A percentile compares a stretch with the other conserved stretches of the same genome.
These are phyloP conservation scores for Calonectria henricotiae DNA, from an alignment of 2,329 filamentous ascomycete genomes.

Conservation along the genomic window DNA sequence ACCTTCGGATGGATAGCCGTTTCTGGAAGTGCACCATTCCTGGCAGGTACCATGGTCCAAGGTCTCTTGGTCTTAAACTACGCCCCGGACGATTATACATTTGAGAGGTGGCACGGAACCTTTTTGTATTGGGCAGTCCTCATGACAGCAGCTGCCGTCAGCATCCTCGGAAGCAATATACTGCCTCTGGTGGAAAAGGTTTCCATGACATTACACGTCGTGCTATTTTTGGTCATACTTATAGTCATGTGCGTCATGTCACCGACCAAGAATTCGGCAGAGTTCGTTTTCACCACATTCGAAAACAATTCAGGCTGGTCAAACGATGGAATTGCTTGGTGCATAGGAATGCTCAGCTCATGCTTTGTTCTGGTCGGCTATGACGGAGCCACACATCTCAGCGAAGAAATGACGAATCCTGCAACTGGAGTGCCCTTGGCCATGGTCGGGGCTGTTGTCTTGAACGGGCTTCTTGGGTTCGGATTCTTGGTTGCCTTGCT, in stretches of 20 bases:
- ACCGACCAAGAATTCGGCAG: slow-evolving; percentile 35
- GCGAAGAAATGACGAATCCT: slow-evolving; percentile 44
- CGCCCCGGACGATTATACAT: slow-evolving; percentile 37
- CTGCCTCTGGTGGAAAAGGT: slow-evolving; percentile 42
- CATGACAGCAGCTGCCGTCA: slow-evolving; percentile 11
- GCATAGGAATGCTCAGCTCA: slow-evolving; percentile 45
- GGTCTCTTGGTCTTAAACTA: slow-evolving; percentile 43
- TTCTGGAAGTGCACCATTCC: slow-evolving; percentile 41
- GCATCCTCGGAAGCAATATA: slow-evolving; percentile 37
- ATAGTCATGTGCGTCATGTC: slow-evolving; percentile 37
- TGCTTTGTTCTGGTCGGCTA: slow-evolving; percentile 45
- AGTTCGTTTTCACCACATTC: slow-evolving; percentile 39
- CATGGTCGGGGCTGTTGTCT: slow-evolving; percentile 39
- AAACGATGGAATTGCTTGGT: slow-evolving; percentile 39
- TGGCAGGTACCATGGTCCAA: slow-evolving; percentile 43
- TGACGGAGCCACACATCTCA: slow-evolving; percentile 43
- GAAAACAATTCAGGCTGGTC: slow-evolving; percentile 46
- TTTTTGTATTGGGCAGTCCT: slow-evolving; percentile 43
- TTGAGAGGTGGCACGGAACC: slow-evolving; percentile 44
- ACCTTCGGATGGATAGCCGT: slow-evolving; percentile 42
- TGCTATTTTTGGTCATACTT: slow-evolving; percentile 37
- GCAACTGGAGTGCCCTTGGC: slow-evolving; percentile 36
- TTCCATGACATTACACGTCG: slow-evolving; percentile 35
- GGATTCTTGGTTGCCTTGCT: slow-evolving; percentile 37
- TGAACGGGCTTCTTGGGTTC: slow-evolving; percentile 41